Percentiles rank a stretch among this genome's conserved stretches.
Evolutionary conservation across 805 yeast species (phyloP).

Genomic region (Torulaspora microellipsoides): DNA sequence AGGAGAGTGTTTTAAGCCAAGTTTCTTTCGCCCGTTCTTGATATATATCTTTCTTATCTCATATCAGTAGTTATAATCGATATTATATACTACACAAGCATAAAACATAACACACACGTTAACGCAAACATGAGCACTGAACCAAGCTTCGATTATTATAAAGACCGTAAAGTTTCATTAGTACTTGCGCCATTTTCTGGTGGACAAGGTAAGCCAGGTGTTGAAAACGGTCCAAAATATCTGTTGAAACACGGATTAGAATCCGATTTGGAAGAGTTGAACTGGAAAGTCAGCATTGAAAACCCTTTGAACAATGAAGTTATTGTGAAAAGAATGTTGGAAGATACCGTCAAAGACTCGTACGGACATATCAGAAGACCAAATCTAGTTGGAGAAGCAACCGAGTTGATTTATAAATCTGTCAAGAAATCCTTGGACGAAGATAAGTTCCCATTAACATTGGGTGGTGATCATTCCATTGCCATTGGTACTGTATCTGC

Average conservation of each 20-base stretch:
- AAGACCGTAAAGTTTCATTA: conserved; percentile 47
- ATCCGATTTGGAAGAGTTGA: conserved; percentile 56
- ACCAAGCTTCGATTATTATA: conserved; percentile 49
- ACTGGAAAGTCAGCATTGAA: conserved; percentile 58
- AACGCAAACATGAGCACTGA: conserved; percentile 3
- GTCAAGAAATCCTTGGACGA: conserved; percentile 48
- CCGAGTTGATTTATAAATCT: conserved; percentile 56
- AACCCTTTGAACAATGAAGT: conserved; percentile 52
- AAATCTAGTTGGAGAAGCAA: conserved; percentile 68
- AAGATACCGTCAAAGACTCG: conserved; percentile 46
- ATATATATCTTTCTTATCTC: background rate
- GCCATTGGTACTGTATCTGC: conserved; percentile 93
- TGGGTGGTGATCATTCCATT: conserved; percentile 97
- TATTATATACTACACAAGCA: too few species aligned
- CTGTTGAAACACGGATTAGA: conserved; percentile 68
- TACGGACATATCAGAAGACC: conserved; percentile 64
- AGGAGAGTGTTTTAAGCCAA: background rate
- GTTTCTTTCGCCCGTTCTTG: background rate
- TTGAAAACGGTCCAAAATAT: conserved; percentile 88
- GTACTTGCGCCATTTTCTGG: conserved; percentile 92
- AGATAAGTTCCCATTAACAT: conserved; percentile 64
- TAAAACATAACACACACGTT: background rate
- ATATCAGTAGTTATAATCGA: too few species aligned
- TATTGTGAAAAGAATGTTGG: conserved; percentile 40
- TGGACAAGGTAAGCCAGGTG: conserved; percentile 93